Evolutionary conservation across 352 stramenopile genomes (phyloP), one percentile per base, ranked within the genome.

Genomic region (Pythium volutum): DNA sequence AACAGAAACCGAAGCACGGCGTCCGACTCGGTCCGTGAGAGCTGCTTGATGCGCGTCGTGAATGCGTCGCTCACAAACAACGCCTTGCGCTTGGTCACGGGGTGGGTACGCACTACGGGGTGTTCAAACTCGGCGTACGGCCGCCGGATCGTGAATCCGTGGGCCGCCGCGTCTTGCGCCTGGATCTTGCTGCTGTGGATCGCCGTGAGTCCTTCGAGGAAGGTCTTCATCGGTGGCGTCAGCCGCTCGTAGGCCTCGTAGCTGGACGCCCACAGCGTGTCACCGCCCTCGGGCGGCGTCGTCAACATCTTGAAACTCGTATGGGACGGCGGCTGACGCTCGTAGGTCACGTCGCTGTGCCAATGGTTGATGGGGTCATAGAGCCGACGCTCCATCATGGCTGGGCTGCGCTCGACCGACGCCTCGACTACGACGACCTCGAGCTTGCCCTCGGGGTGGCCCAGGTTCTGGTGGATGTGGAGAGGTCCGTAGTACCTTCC

Each of bases 311-410:
- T 57, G 59, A 74, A 63, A 51, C 55, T 66, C 22, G 60, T 73
- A 55, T 73, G 69, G 4, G 60, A 69, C n/a, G 60, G 66, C 14
- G 66, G 66, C 41, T 77, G 70, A 1, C 61, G 70, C 22, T 77
- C 70, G 29, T 70, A 70, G 1, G 70, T 70, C n/a, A 72, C 67
- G 38, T 77, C 66, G n/a, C 62, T 73, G 39, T 77, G 70, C 70
- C 70, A 77, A 18, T 73, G 58, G 38, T 69, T 72, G 43, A 66
- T 49, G 4, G 56, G 56, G 42, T 72, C 67, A 56, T 66, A 67
- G 4, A 64, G 48, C 42, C 70, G 62, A 2, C 43, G 47, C 20
- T 72, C 52, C 38, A 71, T 51, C 18, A 67, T 49, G 4, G 25
- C 42, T 15, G 29, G 36, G 39, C 58, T 67, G 4, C 12, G 43